Evolutionary conservation across 371 early-diverging fungal species (phyloP).

Genomic region (Mortierella sp.): DNA sequence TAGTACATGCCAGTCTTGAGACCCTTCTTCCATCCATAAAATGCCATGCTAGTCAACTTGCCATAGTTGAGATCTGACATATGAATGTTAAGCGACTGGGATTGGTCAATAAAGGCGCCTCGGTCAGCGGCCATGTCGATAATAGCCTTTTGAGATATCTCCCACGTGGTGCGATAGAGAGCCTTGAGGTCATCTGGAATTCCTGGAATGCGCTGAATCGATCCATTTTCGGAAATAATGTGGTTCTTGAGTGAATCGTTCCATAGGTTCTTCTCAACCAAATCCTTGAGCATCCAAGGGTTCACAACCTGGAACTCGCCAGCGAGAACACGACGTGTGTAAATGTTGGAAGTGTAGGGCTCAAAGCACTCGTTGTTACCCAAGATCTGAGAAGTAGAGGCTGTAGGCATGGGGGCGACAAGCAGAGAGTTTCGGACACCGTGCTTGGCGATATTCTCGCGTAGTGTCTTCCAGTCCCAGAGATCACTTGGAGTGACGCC

Average conservation of each 20-base stretch:
- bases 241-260: slow-evolving; percentile 96
- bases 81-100: slow-evolving; percentile 98
- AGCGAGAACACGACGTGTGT: slow-evolving; percentile 97
- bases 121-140: slow-evolving; percentile 95
- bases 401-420: slow-evolving; percentile 99
- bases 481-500: slow-evolving; percentile 81
- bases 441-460: slow-evolving; percentile 85
- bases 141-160: slow-evolving; percentile 92
- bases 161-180: slow-evolving; percentile 99
- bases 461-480: slow-evolving; percentile 95
- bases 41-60: slow-evolving; percentile 99
- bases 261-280: slow-evolving; percentile 96
- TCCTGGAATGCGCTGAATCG: slow-evolving; percentile 84
- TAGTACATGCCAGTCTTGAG: slow-evolving; percentile 99
- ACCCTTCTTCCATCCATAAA: slow-evolving; percentile 99
- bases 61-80: slow-evolving; percentile 62
- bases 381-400: slow-evolving; percentile 98
- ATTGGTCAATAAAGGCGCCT: slow-evolving; percentile 99
- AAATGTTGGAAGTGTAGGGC: slow-evolving; percentile 99
- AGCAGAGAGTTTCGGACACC: slow-evolving; percentile 99
- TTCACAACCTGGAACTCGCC: slow-evolving; percentile 99
- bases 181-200: slow-evolving; percentile 96
- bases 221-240: slow-evolving; percentile 97
- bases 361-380: slow-evolving; percentile 99
- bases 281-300: slow-evolving; percentile 94